Evolutionary conservation across 495 filamentous ascomycete genomes (phyloP).

Genomic region (Podospora didyma): DNA sequence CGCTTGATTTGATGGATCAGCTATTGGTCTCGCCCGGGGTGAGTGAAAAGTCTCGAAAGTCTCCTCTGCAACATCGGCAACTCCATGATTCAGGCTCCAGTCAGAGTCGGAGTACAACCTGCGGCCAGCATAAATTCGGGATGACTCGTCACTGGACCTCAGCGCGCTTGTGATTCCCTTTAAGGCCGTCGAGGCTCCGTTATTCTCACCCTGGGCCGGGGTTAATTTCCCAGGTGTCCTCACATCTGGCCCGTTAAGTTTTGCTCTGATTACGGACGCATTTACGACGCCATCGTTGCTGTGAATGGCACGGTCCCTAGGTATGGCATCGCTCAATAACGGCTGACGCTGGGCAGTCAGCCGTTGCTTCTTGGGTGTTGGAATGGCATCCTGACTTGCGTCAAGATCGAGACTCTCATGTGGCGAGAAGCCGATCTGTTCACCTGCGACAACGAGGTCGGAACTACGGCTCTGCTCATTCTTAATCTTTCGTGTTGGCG

Average conservation of each 20-base stretch:
- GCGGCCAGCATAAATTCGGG: neutral
- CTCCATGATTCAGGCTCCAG: slow-evolving; percentile 8
- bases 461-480: slow-evolving; percentile 27
- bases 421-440: slow-evolving; percentile 27
- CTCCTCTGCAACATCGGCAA: slow-evolving; percentile 23
- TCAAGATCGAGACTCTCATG: slow-evolving; percentile 71
- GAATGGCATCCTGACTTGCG: slow-evolving; percentile 51
- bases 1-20: neutral
- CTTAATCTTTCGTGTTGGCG: slow-evolving; percentile 28
- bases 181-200: neutral
- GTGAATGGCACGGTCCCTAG: too few species aligned
- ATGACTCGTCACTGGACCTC: neutral
- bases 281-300: too few species aligned
- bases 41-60: slow-evolving; percentile 1
- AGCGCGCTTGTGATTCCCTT: neutral
- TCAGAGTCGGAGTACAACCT: neutral
- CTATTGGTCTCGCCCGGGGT: neutral
- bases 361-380: slow-evolving; percentile 58
- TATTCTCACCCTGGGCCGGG: neutral
- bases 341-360: neutral
- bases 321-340: neutral
- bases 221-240: neutral
- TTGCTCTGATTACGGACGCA: too few species aligned
- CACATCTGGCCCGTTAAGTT: neutral
- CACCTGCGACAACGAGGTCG: slow-evolving; percentile 32